Percentiles rank a stretch among this genome's conserved stretches.
Evolutionary conservation across 371 early-diverging fungal genomes (phyloP).

Genomic region (Coemansia sp.): DNA sequence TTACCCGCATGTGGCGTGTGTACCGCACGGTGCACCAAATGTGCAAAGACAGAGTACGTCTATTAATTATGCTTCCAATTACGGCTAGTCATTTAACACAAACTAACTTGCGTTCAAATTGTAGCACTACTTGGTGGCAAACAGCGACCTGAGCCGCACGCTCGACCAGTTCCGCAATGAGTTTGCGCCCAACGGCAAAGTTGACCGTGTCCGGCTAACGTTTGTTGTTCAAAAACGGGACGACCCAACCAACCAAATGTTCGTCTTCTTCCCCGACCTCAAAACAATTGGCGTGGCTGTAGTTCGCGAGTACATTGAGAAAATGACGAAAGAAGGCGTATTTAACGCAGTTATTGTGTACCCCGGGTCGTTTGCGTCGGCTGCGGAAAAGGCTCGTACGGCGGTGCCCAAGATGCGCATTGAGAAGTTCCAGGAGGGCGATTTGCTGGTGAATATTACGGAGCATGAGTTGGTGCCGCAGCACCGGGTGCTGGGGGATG

Average conservation of each 20-base stretch:
- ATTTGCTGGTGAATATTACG: conserved; percentile 98
- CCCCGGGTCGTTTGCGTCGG: conserved; percentile 79
- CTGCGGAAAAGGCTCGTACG: conserved; percentile 77
- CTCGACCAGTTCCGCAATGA: conserved; percentile 76
- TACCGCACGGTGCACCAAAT: conserved; percentile 88
- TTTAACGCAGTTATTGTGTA: conserved; percentile 84
- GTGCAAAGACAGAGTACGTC: conserved; percentile 72
- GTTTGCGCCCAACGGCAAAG: conserved; percentile 71
- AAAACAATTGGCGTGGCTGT: conserved; percentile 88
- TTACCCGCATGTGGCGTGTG: conserved; percentile 77
- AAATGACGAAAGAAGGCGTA: conserved; percentile 82
- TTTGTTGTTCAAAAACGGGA: conserved; percentile 85
- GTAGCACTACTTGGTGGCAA: conserved; percentile 83
- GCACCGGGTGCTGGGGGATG: conserved; percentile 87
- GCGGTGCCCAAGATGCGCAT: conserved; percentile 53
- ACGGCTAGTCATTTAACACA: background rate
- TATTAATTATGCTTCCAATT: background rate
- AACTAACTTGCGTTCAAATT: background rate
- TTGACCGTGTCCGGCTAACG: conserved; percentile 80
- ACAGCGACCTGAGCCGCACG: conserved; percentile 78
- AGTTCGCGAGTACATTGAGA: conserved; percentile 70
- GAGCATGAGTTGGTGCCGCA: conserved; percentile 96
- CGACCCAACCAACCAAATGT: conserved; percentile 79
- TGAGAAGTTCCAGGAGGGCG: conserved; percentile 94
- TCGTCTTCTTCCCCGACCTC: conserved; percentile 92